Evolutionary conservation across 768 basidiomycete genomes (phyloP), one percentile per base, ranked within the genome.

Genomic region (Cystofilobasidium ferigula): DNA sequence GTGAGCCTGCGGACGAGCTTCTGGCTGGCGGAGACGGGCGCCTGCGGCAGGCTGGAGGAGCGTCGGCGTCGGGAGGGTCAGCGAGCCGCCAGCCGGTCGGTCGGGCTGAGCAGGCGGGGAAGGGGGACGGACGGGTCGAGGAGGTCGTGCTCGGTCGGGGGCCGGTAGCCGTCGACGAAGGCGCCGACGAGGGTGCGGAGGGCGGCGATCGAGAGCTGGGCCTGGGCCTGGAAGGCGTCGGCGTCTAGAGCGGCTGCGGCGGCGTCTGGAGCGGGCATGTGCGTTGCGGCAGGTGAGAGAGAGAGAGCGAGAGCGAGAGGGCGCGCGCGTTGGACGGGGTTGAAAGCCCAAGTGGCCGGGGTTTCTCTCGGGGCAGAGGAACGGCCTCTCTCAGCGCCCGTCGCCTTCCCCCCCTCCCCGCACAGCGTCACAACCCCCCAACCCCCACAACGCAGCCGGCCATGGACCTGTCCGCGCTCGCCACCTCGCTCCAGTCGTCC

Each of bases 381-480:
- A 40, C 38, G 38, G 9, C 38, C 38, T 40, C n/a, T 40, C 38
- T 40, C 9, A 8, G 8, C 38, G 38, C 8, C 9, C 38, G 6
- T 20, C 45, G 16, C 20, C 45, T 48, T 22, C 30, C 51, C 10
- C 26, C 20, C 51, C 6, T 32, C 30, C 22, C n/a, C 22, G 24
- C 47, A 48, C 47, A 48, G 22, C 12, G 22, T 16, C 47, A 26
- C 47, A 5, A 24, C 3, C 9, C n/a, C 47, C n/a, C 47, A 24
- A 24, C 47, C 18, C 53, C 16, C 53, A 30, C 30, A 26, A 20
- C 47, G n/a, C 9, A 2, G 10, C 47, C 48, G 30, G 24, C 56
- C n/a, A 71, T 71, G 71, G 71, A 71, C 54, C 57, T 71, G 32
- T 70, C 69, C 16, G 68, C 69, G n/a, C 61, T 71, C 35, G 70